Base-by-base conservation (phyloP, 148 eudicot genomes). In the Rhododendron ovatum region DNA sequence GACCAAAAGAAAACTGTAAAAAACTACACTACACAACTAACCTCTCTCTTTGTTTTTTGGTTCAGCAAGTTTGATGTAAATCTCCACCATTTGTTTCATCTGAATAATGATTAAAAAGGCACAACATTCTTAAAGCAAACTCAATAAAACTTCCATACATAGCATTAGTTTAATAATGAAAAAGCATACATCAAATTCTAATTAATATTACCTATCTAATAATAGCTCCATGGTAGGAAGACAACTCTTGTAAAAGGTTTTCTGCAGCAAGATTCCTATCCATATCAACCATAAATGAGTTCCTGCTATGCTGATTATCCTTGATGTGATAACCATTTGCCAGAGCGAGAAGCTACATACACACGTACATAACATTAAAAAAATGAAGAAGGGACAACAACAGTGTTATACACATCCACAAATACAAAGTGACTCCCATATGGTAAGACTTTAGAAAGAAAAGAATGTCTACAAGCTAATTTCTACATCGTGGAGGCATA, bases 221-320 rank as follows among this genome's bases (percentile, higher is more conserved):
- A 75, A 91, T 90, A 88, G 89, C 85, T 87, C 98, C 95, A 89
- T 97, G 98, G 87, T 92, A 90, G 51, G 92, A 87, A 79, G 93
- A 92, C 83, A 97, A 88, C 88, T 95, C 98, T 74, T 88, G 86
- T 87, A 97, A 88, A 80, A 97, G 93, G 84, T 93, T 94, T 91
- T 97, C 98, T n/a, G 99, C 98, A 74, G 98, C 96, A 90, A 90
- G 91, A 84, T 95, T 97, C 91, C 94, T 97, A 91, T 97, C 99
- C 85, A 93, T 87, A 87, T 95, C 99, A 63, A 97, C 99, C 81
- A 97, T 95, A 92, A 94, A 97, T 45, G 99, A 97, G 91, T 94
- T 97, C 92, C 94, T 92, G 87, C 98, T 97, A 75, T 96, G 98
- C 89, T 97, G 99, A 87, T 97, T 97, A 85, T 97, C 99, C 90